Base-by-base conservation (phyloP, 176 grass and related monocot genomes). In the Oropetium thomaeum region DNA sequence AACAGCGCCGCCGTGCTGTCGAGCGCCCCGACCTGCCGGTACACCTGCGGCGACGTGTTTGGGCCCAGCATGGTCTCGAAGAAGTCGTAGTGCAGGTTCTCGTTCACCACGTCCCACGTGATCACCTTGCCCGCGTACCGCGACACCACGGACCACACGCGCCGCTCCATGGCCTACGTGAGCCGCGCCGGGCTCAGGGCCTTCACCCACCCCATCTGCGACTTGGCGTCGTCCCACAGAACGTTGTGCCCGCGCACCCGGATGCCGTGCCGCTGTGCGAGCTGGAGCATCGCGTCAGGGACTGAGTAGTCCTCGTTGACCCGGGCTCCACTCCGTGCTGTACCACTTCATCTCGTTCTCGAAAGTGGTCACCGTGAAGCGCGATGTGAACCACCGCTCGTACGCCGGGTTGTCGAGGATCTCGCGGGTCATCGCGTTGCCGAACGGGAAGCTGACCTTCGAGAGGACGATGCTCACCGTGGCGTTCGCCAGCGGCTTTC, bases 311-410 rank as follows among this genome's bases (percentile, higher is more conserved):
- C 44, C 74, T 83, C 85, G 1, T 81, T 81, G 35, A 28, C 75
- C 70, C 27, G 47, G 45, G 19, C 2, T 23, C 45, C 19, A 23
- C 67, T 96, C 92, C 2, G 65, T 96, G 48, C 72, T 58, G 53
- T 91, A 91, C 92, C 92, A 96, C 79, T 96, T 91, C 92, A 96
- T 91, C 83, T 91, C 92, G 74, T 96, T 96, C 85, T 96, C 92
- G 66, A 96, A 91, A 16, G 83, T 96, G 26, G 88, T 80, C 10
- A 89, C 85, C 0, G 88, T 87, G 88, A 96, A 96, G 20, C 88
- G 79, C 3, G 88, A 91, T 6, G 92, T 42, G 64, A 96, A 96
- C 88, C 89, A 96, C 64, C 71, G 54, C 80, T 96, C 82, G 71
- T 91, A 96, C 1, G 61, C 86, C 5, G 75, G 51, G 35, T 68